phyloP scores from a whole-genome alignment of 306 rosid species.

The Medicago lupulina region DNA sequence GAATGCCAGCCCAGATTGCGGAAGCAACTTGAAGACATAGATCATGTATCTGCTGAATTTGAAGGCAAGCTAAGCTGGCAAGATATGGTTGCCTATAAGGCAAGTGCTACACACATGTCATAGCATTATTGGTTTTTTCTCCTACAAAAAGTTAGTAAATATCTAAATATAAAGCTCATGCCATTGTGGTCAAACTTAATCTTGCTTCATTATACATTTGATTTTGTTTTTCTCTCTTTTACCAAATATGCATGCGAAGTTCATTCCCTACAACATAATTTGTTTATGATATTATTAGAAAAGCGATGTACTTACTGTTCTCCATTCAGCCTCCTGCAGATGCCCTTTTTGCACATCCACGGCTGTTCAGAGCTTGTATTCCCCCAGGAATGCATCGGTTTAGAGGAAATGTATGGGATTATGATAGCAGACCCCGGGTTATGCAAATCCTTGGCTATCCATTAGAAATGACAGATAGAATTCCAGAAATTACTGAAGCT shows the following conservation, averaged over 20 bases:
- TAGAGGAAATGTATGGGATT: slow-evolving; percentile 94
- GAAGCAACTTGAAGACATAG: slow-evolving; percentile 85
- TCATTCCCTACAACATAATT: background rate
- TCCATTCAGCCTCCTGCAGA: slow-evolving; percentile 89
- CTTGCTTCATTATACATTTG: background rate
- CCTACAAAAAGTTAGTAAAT: background rate
- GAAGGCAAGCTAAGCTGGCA: slow-evolving; percentile 89
- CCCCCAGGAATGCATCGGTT: slow-evolving; percentile 97
- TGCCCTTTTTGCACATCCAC: slow-evolving; percentile 87
- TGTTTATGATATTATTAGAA: slow-evolving; percentile 9
- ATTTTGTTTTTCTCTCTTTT: background rate
- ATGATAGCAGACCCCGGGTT: slow-evolving; percentile 73
- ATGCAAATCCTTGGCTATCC: slow-evolving; percentile 78
- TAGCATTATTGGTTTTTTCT: slow-evolving; percentile 7
- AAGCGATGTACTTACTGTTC: slow-evolving; percentile 41
- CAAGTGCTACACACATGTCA: slow-evolving; percentile 38
- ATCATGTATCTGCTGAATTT: slow-evolving; percentile 82
- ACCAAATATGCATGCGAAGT: background rate
- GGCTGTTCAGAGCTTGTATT: slow-evolving; percentile 92
- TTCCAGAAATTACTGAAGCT: slow-evolving; percentile 75
- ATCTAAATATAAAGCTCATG: background rate
- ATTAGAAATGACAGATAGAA: slow-evolving; percentile 59
- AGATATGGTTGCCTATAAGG: slow-evolving; percentile 82
- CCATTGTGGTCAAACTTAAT: background rate
- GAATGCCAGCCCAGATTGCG: slow-evolving; percentile 80